Evolutionary conservation across 2,329 filamentous ascomycete species (phyloP).

Genomic region (Capronia coronata): DNA sequence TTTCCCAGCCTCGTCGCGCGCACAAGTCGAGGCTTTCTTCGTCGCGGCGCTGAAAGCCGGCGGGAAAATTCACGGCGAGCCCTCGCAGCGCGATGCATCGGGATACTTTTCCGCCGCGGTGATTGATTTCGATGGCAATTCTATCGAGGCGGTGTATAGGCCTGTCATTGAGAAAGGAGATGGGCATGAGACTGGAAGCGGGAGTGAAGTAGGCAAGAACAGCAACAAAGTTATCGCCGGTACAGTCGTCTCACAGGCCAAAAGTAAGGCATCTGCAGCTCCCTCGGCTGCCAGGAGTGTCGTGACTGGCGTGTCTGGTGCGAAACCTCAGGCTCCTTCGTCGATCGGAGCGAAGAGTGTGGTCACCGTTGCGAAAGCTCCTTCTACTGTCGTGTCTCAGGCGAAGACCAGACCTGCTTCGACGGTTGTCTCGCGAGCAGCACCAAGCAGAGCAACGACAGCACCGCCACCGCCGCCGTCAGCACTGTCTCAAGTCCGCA

Average conservation of each 20-base stretch:
- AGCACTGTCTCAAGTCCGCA: slow-evolving; percentile 4
- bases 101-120: slow-evolving; percentile 59
- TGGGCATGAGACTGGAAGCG: not conserved
- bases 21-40: slow-evolving; percentile 66
- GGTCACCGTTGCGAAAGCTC: slow-evolving; percentile 4
- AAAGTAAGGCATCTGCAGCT: slow-evolving; percentile 7
- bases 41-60: slow-evolving; percentile 61
- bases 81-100: slow-evolving; percentile 47
- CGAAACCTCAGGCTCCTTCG: not conserved
- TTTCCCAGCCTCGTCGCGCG: slow-evolving; percentile 60
- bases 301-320: not conserved
- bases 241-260: slow-evolving; percentile 9
- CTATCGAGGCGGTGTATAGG: slow-evolving; percentile 67
- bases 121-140: slow-evolving; percentile 76
- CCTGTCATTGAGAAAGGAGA: slow-evolving; percentile 42
- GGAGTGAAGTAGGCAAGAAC: no score
- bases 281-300: slow-evolving; percentile 4
- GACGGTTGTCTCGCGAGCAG: not conserved
- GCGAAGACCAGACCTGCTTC: not conserved
- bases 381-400: not conserved
- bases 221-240: not conserved
- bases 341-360: not conserved
- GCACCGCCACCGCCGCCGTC: not conserved
- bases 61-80: slow-evolving; percentile 52
- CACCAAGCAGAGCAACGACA: not conserved